These are phyloP conservation scores for Pilaira anomala DNA, from an alignment of 192 early-diverging fungal species.

Conservation along the genomic window DNA sequence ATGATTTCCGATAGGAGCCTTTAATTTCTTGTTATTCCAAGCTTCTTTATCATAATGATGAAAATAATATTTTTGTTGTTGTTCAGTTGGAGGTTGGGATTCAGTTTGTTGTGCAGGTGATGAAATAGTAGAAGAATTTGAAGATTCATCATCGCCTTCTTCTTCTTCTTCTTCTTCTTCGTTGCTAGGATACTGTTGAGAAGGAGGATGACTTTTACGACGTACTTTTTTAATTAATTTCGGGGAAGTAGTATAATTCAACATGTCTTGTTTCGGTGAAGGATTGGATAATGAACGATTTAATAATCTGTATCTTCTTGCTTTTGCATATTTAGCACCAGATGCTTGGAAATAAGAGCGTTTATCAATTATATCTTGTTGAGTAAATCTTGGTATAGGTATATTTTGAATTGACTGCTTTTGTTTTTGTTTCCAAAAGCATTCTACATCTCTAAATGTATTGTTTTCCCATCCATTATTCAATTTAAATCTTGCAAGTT, in stretches of 20 bases:
- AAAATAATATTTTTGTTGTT: background rate
- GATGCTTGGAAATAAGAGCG: slow-evolving; percentile 18
- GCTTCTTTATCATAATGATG: too few relatives aligned
- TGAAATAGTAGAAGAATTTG: too few relatives aligned
- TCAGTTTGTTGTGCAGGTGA: too few relatives aligned
- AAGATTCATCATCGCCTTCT: too few relatives aligned
- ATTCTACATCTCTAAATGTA: slow-evolving; percentile 28
- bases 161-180: too few relatives aligned
- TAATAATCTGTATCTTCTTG: slow-evolving; percentile 22
- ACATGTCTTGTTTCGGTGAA: too few relatives aligned
- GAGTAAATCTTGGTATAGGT: slow-evolving; percentile 28
- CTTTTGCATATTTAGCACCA: background rate
- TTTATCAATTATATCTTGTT: slow-evolving; percentile 32
- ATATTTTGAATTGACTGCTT: slow-evolving; percentile 9
- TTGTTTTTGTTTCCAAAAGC: slow-evolving; percentile 27
- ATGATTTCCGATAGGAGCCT: too few relatives aligned
- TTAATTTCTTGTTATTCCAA: too few relatives aligned
- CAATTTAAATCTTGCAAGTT: slow-evolving; percentile 35
- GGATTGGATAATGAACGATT: slow-evolving; percentile 16
- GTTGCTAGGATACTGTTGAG: background rate
- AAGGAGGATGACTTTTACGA: too few relatives aligned
- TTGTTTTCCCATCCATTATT: slow-evolving; percentile 33
- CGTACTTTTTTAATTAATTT: too few relatives aligned
- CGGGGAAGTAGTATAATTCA: too few relatives aligned
- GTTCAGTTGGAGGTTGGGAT: background rate